Base-by-base conservation (phyloP, 164 flowering plant genomes). In the Aristolochia fimbriata region DNA sequence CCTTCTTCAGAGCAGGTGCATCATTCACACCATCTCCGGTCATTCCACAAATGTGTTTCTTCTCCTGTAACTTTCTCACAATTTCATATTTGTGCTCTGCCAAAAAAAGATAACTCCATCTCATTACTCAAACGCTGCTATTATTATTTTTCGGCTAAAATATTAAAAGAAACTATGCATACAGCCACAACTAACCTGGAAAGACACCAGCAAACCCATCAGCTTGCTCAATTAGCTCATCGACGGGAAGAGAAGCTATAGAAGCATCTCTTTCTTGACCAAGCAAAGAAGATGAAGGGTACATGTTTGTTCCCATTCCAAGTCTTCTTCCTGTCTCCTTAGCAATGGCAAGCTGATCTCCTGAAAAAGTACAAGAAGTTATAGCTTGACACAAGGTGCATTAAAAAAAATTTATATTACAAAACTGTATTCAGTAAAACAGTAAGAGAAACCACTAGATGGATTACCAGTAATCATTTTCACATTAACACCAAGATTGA, bases 241-340 rank as follows among this genome's bases (percentile, higher is more conserved):
- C 80, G 15, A 76, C 68, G 10, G 80, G 80, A 59, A 76, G 73
- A 23, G 77, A 46, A 0, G 71, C 80, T 41, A 76, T 65, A n/a
- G 71, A 68, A 21, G 71, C 73, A 68, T 76, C 80, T 63, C 71
- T 76, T 65, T 71, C 57, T 41, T 56, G 55, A 14, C 77, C 77
- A 41, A 77, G 77, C 64, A 77, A 60, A 46, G 77, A 64, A 25
- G 80, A 77, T 7, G 80, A 77, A 19, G 80, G 80, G 31, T 77
- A 77, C 80, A 77, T 77, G 68, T 77, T 77, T 55, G 77, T 77
- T 17, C 77, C 80, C 80, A 77, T 77, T 41, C 80, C 80, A 23
- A 77, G 80, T 60, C 80, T 68, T 46, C 80, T 63, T 2, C 80
- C 77, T 1, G 77, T 77, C 63, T 77, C 80, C 60, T 77, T 77